Base-by-base conservation (phyloP, 768 basidiomycete species). In the Suillus fuscotomentosus region DNA sequence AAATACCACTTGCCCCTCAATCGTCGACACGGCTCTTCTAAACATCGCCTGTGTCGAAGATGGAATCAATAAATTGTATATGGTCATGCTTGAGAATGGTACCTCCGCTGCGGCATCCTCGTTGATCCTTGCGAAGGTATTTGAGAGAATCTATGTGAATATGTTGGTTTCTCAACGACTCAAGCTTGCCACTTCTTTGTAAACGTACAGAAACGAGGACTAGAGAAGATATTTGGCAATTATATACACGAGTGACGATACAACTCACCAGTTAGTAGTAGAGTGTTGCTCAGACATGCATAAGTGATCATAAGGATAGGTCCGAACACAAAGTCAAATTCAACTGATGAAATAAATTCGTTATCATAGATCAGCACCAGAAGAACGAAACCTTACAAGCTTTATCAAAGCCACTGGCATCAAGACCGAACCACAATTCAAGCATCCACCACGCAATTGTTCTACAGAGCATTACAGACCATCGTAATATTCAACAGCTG, bases 371-470 rank as follows among this genome's bases (percentile, higher is more conserved):
- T 24, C 27, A 24, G 39, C 15, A 41, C 24, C 5, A 57, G 57
- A 57, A 20, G 11, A 27, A 5, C 31, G 60, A 65, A 42, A 50
- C 84, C 91, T 71, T 64, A 94, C 94, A 83, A 27, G 95, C 86
- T 71, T 81, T 82, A 67, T 92, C 86, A 70, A 99, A 97, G 5
- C 96, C 96, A 55, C 82, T 87, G 0, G 95, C 94, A 76, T 98
- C 97, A 7, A 99, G 83, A n/a, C 97, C 97, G 71, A 99, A 98
- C 86, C 87, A 94, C 11, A 95, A 75, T 71, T 96, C 92, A 27
- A 96, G 82, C 88, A 97, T 92, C 94, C 94, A 97, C 95, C 94
- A 97, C 0, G 90, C 88, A 61, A 96, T 93, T 36, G 86, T 83
- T 27, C 85, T 86, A 20, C 17, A 66, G 67, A 74, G 61, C 34